A percentile compares a stretch with the other conserved stretches of the same genome.
Evolutionary conservation across 1,284 basidiomycete species (phyloP).

Genomic region (Schizopora paradoxa): DNA sequence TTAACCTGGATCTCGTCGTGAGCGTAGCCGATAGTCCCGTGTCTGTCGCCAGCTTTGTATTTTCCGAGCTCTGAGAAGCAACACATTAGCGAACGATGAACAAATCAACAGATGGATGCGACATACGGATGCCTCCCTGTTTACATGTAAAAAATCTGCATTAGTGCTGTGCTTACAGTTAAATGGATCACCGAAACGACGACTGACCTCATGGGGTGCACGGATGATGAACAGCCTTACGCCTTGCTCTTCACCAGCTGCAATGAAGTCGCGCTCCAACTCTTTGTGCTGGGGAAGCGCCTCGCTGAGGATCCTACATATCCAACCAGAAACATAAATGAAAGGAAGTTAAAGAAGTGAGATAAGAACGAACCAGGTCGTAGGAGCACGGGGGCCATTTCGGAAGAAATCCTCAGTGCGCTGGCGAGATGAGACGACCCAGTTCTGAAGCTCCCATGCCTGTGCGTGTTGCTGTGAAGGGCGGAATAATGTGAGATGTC

Average conservation of each 20-base stretch:
- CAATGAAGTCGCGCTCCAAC: slow-evolving; percentile 3
- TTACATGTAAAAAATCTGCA: slow-evolving; percentile 4
- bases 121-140: slow-evolving; percentile 16
- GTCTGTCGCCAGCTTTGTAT: slow-evolving; percentile 8
- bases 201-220: slow-evolving; percentile 15
- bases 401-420: slow-evolving; percentile 45
- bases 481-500: slow-evolving; percentile 2
- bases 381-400: slow-evolving; percentile 42
- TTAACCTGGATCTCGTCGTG: slow-evolving; percentile 16
- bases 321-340: not conserved
- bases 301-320: slow-evolving; percentile 5
- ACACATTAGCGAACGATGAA: not conserved
- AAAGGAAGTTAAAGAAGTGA: not conserved
- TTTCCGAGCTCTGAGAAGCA: slow-evolving; percentile 13
- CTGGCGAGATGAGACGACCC: slow-evolving; percentile 51
- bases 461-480: slow-evolving; percentile 48
- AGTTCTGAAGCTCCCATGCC: slow-evolving; percentile 46
- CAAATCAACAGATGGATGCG: not conserved
- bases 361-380: slow-evolving; percentile 45
- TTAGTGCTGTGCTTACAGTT: not conserved
- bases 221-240: slow-evolving; percentile 12
- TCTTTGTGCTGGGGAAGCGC: slow-evolving; percentile 7
- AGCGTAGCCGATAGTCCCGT: slow-evolving; percentile 9
- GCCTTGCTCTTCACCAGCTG: slow-evolving; percentile 10
- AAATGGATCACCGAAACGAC: no score